Evolutionary conservation across 352 stramenopile species (phyloP).

Genomic region (Pythium aristosporum): DNA sequence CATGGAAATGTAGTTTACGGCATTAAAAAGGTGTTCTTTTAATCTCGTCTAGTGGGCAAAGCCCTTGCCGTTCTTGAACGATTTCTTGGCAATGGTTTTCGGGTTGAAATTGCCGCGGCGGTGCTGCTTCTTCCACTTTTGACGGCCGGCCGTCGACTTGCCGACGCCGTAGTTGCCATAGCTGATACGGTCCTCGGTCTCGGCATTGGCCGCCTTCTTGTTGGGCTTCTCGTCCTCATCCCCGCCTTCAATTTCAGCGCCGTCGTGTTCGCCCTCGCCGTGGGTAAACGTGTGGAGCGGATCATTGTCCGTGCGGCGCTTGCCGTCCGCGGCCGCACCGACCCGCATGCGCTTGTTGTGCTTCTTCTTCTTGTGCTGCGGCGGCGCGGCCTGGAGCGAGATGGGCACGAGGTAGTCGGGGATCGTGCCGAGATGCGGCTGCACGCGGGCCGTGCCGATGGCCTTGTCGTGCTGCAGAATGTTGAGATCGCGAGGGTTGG

Average conservation of each 20-base stretch:
- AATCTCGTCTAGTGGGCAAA: constrained; percentile 45
- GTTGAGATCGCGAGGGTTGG: constrained; percentile 94
- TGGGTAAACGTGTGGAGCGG: constrained; percentile 94
- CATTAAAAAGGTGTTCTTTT: constrained; percentile 11
- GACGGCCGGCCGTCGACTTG: constrained; percentile 91
- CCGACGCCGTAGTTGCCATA: constrained; percentile 90
- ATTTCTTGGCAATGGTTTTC: constrained; percentile 88
- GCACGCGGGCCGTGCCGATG: constrained; percentile 91
- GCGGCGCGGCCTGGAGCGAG: constrained; percentile 88
- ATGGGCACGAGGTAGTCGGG: constrained; percentile 98
- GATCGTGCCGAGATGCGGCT: constrained; percentile 94
- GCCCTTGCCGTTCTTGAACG: constrained; percentile 70
- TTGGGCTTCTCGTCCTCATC: constrained; percentile 41
- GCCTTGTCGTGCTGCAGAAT: constrained; percentile 97
- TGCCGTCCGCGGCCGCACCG: constrained; percentile 50
- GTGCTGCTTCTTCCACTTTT: constrained; percentile 92
- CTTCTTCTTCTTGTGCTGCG: constrained; percentile 81
- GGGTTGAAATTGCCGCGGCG: constrained; percentile 92
- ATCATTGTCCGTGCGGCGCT: constrained; percentile 94
- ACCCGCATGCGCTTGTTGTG: constrained; percentile 51
- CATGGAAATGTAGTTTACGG: constrained; percentile 38
- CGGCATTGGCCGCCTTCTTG: constrained; percentile 43
- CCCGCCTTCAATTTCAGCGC: constrained; percentile 34
- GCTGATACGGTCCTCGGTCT: constrained; percentile 84
- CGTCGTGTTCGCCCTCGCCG: constrained; percentile 50